A percentile compares a stretch with the other conserved stretches of the same genome.
Conservation (phyloP, 495 filamentous ascomycete genomes). For the Trichocladium uniseriatum region DNA sequence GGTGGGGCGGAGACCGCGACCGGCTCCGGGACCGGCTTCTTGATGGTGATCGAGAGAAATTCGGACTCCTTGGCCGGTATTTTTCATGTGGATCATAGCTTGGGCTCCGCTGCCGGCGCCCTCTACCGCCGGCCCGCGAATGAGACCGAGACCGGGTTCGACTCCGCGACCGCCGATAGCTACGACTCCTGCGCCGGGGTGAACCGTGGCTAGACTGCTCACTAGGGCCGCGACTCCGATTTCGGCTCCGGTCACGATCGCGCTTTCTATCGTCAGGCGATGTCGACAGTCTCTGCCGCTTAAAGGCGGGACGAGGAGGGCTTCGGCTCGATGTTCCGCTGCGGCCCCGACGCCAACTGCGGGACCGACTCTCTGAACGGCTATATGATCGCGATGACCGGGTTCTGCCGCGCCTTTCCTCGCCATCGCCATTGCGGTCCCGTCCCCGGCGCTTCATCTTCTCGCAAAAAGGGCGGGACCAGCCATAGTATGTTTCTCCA, state of each 20-base stretch:
- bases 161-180: slow-evolving; percentile 22
- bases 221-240: background rate
- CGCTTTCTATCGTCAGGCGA: slow-evolving; percentile 10
- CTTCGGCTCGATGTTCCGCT: slow-evolving; percentile 19
- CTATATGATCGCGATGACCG: slow-evolving; percentile 32
- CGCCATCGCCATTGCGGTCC: slow-evolving; percentile 27
- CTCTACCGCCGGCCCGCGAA: slow-evolving; percentile 30
- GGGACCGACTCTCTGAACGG: slow-evolving; percentile 26
- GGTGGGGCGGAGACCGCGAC: background rate
- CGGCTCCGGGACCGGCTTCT: slow-evolving; percentile 3
- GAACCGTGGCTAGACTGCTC: slow-evolving; percentile 6
- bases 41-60: background rate
- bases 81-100: slow-evolving; percentile 6
- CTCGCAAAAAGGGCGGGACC: slow-evolving; percentile 72
- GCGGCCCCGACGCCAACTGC: slow-evolving; percentile 11
- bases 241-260: slow-evolving; percentile 6
- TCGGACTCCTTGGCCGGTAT: background rate
- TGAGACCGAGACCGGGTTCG: slow-evolving; percentile 31
- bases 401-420: slow-evolving; percentile 17
- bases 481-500: slow-evolving; percentile 76
- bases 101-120: slow-evolving; percentile 18
- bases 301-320: slow-evolving; percentile 20
- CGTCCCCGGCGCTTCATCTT: slow-evolving; percentile 62
- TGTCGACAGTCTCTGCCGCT: slow-evolving; percentile 14
- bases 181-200: slow-evolving; percentile 2